Base-by-base conservation (phyloP, 352 stramenopile species). In the Phytophthora chlamydospora region DNA sequence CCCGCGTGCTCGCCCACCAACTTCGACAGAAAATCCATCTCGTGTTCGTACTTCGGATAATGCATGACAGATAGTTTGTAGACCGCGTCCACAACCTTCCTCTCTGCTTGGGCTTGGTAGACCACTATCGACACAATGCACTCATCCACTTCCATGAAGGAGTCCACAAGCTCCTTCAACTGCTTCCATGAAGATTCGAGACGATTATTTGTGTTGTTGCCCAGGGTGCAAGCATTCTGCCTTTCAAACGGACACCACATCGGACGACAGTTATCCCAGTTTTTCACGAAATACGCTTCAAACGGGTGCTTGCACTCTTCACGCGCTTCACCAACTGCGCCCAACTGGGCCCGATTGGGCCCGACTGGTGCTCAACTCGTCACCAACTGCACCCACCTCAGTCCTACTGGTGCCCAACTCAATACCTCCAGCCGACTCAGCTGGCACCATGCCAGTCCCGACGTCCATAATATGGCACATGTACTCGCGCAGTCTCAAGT, bases 171-270 rank as follows among this genome's bases (percentile, higher is more conserved):
- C 2, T 57, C 49, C 39, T 71, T 66, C 24, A 62, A n/a, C 21
- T 66, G 43, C 34, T 62, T 58, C 56, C 56, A 71, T 6, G 48
- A 53, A 6, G 50, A 21, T 16, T 71, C 55, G 11, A 71, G 34
- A 10, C 49, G 41, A 38, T 66, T 71, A 32, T 71, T 71, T 0
- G 63, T 62, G 29, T 66, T 53, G 56, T 56, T 71, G 1, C 40
- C 44, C 6, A 62, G 19, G 16, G 36, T 66, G 5, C 46, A 16
- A 32, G 24, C 24, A 29, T 51, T 54, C 11, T 53, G n/a, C 5
- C 53, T 40, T 12, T 34, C 29, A 17, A 50, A 59, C 0, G 48
- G 44, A 16, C 50, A 62, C 63, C 64, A 68, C 33, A 58, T 29
- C 2, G 46, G 43, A 1, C 31, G 7, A 24, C 64, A 68, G 31